Evolutionary conservation across 257 asterid species (phyloP), one percentile per base, ranked within the genome.

Genomic region (Parsonsia alboflavescens): DNA sequence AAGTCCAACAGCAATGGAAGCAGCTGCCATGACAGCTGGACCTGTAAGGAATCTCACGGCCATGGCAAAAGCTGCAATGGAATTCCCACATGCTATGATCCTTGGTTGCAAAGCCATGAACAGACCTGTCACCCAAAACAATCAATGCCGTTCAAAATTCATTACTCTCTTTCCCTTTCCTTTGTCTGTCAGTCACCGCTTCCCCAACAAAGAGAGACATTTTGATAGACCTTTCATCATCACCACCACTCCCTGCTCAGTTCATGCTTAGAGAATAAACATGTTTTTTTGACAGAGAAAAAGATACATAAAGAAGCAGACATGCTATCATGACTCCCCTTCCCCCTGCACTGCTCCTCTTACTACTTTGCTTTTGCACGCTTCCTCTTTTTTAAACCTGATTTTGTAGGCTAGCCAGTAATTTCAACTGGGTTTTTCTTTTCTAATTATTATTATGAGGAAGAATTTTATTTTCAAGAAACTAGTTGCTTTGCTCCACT

Each of bases 1-100:
- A 75, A 94, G 98, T 76, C 98, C 98, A 85, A 94, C 96, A 79
- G 88, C 97, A 82, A 90, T 85, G 86, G 97, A 94, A 82, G 98
- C 92, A 77, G 95, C 97, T 53, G 97, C 98, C 97, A 94, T 94
- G 82, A 94, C 96, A 86, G 98, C 98, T 81, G 98, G 98, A 49
- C 97, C 97, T 21, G 96, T 85, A 85, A 94, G 95, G 92, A 94
- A 94, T 92, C 98, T 94, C 80, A 94, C 97, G 75, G 96, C 95
- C 97, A 92, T 92, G 0, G 98, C 75, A 86, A 92, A 90, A 72
- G 95, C 75, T 81, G 98, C 98, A 42, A 90, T 82, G 7, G 89
- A 82, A 76, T 94, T 94, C 74, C 98, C 98, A 90, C 98, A 92
- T 86, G 98, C 97, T 84, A 94, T 94, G 56, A 94, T 94, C 88